These are phyloP conservation scores for Mycena capillaripes DNA, from an alignment of 768 basidiomycete genomes.

Conservation along the genomic window DNA sequence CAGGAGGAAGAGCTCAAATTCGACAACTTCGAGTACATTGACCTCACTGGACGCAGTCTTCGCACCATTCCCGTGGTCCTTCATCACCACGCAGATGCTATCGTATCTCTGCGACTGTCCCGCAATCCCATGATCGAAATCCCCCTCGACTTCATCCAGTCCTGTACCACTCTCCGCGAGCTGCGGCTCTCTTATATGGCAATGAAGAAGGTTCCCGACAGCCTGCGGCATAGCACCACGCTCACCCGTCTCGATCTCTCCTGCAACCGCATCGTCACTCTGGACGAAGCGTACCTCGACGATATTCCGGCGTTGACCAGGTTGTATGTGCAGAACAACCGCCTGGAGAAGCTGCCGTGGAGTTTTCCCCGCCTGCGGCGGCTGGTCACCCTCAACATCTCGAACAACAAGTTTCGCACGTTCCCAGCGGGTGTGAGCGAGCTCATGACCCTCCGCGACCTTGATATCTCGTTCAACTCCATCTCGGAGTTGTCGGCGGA, in stretches of 20 bases:
- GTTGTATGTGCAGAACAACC: slow-evolving; percentile 91
- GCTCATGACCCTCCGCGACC: slow-evolving; percentile 80
- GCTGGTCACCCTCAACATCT: slow-evolving; percentile 89
- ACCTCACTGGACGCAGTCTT: slow-evolving; percentile 84
- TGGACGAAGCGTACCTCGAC: slow-evolving; percentile 89
- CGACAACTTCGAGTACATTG: slow-evolving; percentile 82
- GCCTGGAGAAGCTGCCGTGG: slow-evolving; percentile 88
- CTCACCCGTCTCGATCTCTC: slow-evolving; percentile 90
- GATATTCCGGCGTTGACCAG: slow-evolving; percentile 76
- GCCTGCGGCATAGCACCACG: slow-evolving; percentile 79
- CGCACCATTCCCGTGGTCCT: slow-evolving; percentile 91
- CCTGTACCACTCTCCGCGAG: slow-evolving; percentile 86
- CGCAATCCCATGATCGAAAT: slow-evolving; percentile 97
- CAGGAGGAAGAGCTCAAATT: slow-evolving; percentile 84
- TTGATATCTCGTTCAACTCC: slow-evolving; percentile 96
- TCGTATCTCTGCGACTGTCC: slow-evolving; percentile 89
- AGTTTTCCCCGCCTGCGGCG: slow-evolving; percentile 82
- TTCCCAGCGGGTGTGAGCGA: slow-evolving; percentile 84
- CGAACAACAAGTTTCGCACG: slow-evolving; percentile 91
- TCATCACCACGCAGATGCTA: slow-evolving; percentile 86
- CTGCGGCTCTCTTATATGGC: slow-evolving; percentile 92
- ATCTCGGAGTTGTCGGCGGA: slow-evolving; percentile 86
- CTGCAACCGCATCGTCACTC: slow-evolving; percentile 90
- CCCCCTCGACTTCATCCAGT: slow-evolving; percentile 95
- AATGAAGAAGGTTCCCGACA: slow-evolving; percentile 92